Evolutionary conservation across 306 rosid genomes (phyloP).

Genomic region (Senna tora): DNA sequence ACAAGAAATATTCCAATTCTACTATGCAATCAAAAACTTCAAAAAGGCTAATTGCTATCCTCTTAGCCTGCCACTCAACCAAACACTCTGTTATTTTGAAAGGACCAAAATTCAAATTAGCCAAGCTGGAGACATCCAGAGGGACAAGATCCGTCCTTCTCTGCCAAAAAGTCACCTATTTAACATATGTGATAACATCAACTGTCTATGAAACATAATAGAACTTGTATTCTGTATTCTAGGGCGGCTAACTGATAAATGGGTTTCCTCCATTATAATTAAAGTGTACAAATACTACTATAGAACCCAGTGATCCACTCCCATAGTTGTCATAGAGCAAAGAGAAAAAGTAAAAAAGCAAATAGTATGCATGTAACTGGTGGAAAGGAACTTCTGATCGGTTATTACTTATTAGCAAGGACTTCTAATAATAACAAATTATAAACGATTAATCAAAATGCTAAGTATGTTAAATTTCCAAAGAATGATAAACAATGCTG

Average conservation of each 20-base stretch:
- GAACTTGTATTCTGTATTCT: background rate
- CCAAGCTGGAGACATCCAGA: no score
- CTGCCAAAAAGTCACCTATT: background rate
- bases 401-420: background rate
- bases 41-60: background rate
- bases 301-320: background rate
- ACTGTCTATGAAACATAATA: background rate
- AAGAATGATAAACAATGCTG: background rate
- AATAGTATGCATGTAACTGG: background rate
- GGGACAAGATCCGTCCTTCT: background rate
- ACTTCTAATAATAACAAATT: background rate
- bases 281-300: background rate
- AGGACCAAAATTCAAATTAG: no score
- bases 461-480: background rate
- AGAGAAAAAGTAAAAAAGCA: background rate
- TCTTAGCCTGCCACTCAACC: constrained; percentile 1
- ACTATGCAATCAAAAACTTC: background rate
- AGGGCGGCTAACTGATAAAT: background rate
- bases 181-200: background rate
- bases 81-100: background rate
- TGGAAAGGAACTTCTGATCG: background rate
- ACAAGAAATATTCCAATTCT: background rate
- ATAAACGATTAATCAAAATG: background rate
- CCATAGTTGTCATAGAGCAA: background rate
- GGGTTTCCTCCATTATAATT: background rate